Evolutionary conservation across 306 rosid species (phyloP).

Genomic region (Vicia faba): DNA sequence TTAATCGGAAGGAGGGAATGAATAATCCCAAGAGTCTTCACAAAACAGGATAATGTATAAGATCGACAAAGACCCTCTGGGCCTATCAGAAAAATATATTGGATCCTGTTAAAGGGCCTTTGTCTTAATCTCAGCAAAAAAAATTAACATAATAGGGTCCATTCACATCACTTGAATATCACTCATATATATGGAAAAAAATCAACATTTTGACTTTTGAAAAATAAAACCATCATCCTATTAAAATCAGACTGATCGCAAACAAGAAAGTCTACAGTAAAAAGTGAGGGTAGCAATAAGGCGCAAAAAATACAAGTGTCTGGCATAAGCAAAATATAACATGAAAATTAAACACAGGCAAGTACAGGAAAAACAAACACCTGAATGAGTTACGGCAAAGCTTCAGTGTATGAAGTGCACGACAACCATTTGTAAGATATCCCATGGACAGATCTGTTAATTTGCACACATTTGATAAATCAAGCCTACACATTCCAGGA

Average conservation of each 20-base stretch:
- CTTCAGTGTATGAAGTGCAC: conserved; percentile 57
- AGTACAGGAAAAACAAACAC: conserved; percentile 42
- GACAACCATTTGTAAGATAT: conserved; percentile 84
- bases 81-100: conserved; percentile 2
- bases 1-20: conserved; percentile 10
- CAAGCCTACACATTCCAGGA: conserved; percentile 55
- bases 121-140: conserved; percentile 2
- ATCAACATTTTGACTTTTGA: conserved; percentile 11
- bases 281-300: conserved; percentile 25
- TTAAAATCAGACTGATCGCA: conserved; percentile 1
- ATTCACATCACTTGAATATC: conserved; percentile 11
- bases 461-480: conserved; percentile 58
- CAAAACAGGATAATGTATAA: neutral
- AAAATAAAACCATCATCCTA: conserved; percentile 22
- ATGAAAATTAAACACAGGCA: neutral
- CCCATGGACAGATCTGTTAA: conserved; percentile 68
- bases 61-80: neutral
- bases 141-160: neutral
- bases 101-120: neutral
- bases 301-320: neutral
- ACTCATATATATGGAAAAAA: conserved; percentile 6
- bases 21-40: neutral
- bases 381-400: conserved; percentile 79
- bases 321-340: neutral
- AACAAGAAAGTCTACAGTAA: conserved; percentile 19